Base-by-base conservation (phyloP, 202 grass and related monocot species). In the Panicum virgatum region DNA sequence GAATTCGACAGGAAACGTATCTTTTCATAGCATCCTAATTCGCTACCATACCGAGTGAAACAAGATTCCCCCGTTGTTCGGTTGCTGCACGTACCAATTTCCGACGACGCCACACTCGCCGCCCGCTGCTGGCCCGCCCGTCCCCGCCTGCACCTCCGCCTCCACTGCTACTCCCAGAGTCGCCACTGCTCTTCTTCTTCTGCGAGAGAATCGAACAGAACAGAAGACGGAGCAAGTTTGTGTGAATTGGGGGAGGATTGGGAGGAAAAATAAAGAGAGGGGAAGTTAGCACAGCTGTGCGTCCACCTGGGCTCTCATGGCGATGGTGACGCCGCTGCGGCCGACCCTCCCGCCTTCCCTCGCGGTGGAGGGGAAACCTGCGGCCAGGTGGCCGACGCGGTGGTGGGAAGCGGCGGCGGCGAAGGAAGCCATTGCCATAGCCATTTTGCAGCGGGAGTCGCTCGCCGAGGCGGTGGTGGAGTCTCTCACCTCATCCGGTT, bases 61-160 rank as follows among this genome's bases (percentile, higher is more conserved):
- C 48, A 72, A 77, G 59, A 59, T 14, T 34, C 48, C 81, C 12
- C 37, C 58, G 45, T 80, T 69, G 29, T 80, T 86, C 36, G 80
- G 27, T 54, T 42, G 45, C 9, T 67, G 23, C 67, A 32, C 43
- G 32, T 94, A 94, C 94, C 92, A 97, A 39, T 88, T 89, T 89
- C 57, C 88, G 79, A 73, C 94, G 88, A 47, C 94, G 90, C 94
- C 92, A 97, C 71, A 97, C 82, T 83, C 90, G 83, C 75, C 84
- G 75, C 37, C 62, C 80, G 43, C 80, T 66, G 60, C 84, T 75
- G 36, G 26, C 68, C 51, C 80, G 80, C 44, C 44, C 80, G 18
- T 70, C 80, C 27, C 69, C 80, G 9, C 61, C 69, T 62, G 43
- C 77, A 4, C 52, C 46, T 15, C 36, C 69, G 5, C 40, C 51